phyloP scores from a whole-genome alignment of 2,329 filamentous ascomycete genomes.

The Fusarium sp. region DNA sequence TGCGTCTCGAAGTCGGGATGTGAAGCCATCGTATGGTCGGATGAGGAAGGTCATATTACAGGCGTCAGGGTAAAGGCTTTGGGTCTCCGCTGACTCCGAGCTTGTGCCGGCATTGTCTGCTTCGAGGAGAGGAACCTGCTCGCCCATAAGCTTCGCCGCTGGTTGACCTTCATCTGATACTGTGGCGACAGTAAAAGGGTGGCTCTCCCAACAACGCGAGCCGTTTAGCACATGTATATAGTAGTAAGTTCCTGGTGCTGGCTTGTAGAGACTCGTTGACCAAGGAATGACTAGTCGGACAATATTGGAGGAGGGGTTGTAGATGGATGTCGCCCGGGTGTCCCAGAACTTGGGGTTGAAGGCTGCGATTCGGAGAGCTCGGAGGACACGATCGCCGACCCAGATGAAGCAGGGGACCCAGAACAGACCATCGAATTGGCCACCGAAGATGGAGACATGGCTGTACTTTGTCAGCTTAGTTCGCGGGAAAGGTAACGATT shows the following conservation, averaged over 20 bases:
- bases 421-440: constrained; percentile 61
- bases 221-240: constrained; percentile 58
- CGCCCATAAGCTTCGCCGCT: constrained; percentile 40
- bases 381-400: constrained; percentile 61
- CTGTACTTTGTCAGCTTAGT: constrained; percentile 39
- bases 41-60: constrained; percentile 57
- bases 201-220: constrained; percentile 60
- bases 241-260: constrained; percentile 58
- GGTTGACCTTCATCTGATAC: constrained; percentile 32
- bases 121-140: constrained; percentile 50
- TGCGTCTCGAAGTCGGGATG: constrained; percentile 50
- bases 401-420: constrained; percentile 64
- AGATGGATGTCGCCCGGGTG: constrained; percentile 50
- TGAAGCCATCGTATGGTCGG: constrained; percentile 60
- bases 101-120: background rate
- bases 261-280: constrained; percentile 48
- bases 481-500: fast-evolving
- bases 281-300: constrained; percentile 55
- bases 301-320: constrained; percentile 55
- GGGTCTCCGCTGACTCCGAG: background rate
- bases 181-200: constrained; percentile 61
- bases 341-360: constrained; percentile 56
- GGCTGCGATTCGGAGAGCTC: constrained; percentile 55
- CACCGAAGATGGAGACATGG: constrained; percentile 65
- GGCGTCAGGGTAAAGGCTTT: background rate